Percentiles rank a stretch among this genome's conserved stretches.
Conservation (phyloP, 2,329 filamentous ascomycete species). For the Hypomyces perniciosus region DNA sequence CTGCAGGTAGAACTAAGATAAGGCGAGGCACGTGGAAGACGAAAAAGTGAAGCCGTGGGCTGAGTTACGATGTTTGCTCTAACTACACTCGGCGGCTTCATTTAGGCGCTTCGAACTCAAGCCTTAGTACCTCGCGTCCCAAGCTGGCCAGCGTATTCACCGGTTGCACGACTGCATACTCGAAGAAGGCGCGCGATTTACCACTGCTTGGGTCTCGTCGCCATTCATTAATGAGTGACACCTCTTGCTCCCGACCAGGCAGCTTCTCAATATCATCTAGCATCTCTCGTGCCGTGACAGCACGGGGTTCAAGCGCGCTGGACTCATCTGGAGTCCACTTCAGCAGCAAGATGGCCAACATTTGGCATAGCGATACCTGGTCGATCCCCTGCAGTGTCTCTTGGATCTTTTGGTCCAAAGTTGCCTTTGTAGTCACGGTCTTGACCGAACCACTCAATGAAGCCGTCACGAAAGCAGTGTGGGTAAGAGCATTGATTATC, state of each 20-base stretch:
- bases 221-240: slow-evolving; percentile 40
- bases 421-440: slow-evolving; percentile 17
- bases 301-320: slow-evolving; percentile 41
- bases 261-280: slow-evolving; percentile 44
- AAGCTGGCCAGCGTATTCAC: slow-evolving; percentile 41
- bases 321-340: slow-evolving; percentile 37
- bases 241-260: slow-evolving; percentile 39
- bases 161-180: slow-evolving; percentile 42
- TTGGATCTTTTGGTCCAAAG: slow-evolving; percentile 20
- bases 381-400: slow-evolving; percentile 39
- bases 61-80: background rate
- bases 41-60: slow-evolving; percentile 3
- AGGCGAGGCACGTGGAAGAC: slow-evolving; percentile 7
- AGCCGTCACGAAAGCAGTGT: slow-evolving; percentile 38
- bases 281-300: slow-evolving; percentile 39
- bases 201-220: slow-evolving; percentile 33
- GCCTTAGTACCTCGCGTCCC: slow-evolving; percentile 37
- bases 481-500: slow-evolving; percentile 46
- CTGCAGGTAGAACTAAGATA: background rate
- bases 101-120: slow-evolving; percentile 30
- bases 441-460: slow-evolving; percentile 22
- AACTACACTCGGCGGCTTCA: background rate
- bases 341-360: slow-evolving; percentile 43
- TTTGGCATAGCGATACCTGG: slow-evolving; percentile 48
- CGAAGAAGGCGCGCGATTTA: slow-evolving; percentile 41